Evolutionary conservation across 176 grass and related monocot species (phyloP).

Genomic region (Dactylis glomerata): DNA sequence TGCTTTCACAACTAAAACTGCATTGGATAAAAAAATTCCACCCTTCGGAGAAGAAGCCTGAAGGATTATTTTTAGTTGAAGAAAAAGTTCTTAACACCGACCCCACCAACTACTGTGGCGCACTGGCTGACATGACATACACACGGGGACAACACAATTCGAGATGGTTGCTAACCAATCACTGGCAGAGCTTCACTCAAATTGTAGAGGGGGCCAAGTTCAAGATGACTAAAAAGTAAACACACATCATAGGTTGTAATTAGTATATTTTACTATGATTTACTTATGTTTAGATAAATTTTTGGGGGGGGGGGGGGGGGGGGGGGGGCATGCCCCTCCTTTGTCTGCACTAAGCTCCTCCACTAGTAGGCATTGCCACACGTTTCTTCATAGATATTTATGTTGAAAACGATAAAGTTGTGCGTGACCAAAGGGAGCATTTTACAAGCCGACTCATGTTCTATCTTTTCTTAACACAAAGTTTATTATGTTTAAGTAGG

Average conservation of each 20-base stretch:
- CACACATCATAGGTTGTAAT: too few species aligned
- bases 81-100: neutral
- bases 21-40: neutral
- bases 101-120: neutral
- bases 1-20: conserved; percentile 2
- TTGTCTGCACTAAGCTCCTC: too few species aligned
- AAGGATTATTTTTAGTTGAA: neutral
- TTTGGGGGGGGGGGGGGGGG: too few species aligned
- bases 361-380: neutral
- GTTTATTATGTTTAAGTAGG: neutral
- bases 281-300: too few species aligned
- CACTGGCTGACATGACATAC: neutral
- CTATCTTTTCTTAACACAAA: neutral
- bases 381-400: neutral
- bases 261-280: too few species aligned
- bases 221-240: too few species aligned
- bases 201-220: too few species aligned
- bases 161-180: too few species aligned
- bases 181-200: too few species aligned
- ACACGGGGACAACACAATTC: neutral
- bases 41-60: neutral
- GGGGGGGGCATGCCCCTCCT: too few species aligned
- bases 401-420: neutral
- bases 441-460: neutral
- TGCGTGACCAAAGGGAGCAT: neutral